Percentiles rank a stretch among this genome's conserved stretches.
phyloP scores from a whole-genome alignment of 202 grass and related monocot genomes.

The Brachypodium distachyon region DNA sequence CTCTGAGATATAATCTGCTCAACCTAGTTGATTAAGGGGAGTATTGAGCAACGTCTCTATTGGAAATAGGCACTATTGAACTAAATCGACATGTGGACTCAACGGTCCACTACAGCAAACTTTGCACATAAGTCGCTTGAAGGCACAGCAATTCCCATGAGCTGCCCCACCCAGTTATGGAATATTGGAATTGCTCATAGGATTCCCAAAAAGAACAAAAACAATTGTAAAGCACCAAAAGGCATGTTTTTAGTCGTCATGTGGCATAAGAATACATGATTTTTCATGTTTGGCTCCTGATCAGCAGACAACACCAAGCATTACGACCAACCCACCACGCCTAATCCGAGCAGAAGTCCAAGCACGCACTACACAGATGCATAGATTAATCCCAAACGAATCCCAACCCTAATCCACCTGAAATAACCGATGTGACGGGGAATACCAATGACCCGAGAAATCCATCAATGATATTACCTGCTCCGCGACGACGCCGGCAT shows the following conservation, averaged over 20 bases:
- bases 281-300: conserved; percentile 27
- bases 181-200: conserved; percentile 23
- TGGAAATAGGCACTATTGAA: background rate
- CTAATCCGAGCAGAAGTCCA: conserved; percentile 25
- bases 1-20: background rate
- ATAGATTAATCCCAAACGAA: conserved; percentile 16
- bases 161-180: conserved; percentile 15
- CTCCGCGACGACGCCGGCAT: conserved; percentile 87
- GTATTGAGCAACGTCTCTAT: background rate
- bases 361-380: background rate
- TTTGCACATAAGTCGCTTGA: conserved; percentile 14
- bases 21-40: background rate
- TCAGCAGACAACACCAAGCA: conserved; percentile 33
- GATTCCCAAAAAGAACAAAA: conserved; percentile 17
- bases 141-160: background rate
- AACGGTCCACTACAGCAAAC: conserved; percentile 1
- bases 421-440: background rate
- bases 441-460: background rate
- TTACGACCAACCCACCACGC: conserved; percentile 35
- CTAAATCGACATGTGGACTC: conserved; percentile 6
- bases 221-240: conserved; percentile 20
- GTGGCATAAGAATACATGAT: conserved; percentile 22
- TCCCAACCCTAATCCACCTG: conserved; percentile 12
- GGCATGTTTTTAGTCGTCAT: conserved; percentile 17
- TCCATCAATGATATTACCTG: conserved; percentile 43